Base-by-base conservation (phyloP, 805 yeast genomes). In the Suhomyces prunicola region DNA sequence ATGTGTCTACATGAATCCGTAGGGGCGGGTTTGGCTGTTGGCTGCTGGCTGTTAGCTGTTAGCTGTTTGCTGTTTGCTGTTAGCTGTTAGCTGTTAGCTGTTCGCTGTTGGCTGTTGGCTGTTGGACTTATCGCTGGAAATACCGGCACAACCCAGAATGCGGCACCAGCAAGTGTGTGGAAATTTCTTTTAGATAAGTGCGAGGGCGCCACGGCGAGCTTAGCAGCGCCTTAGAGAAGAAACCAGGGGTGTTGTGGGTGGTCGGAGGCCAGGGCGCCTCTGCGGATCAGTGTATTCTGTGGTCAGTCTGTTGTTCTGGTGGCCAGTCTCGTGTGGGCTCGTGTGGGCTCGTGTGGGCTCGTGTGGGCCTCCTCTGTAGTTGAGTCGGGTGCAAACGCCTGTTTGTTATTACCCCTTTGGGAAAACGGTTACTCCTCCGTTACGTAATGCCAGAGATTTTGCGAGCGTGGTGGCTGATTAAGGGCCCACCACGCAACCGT, bases 401-500 rank as follows among this genome's bases (percentile, higher is more conserved):
- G 39, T 46, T 31, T 46, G 31, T 46, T 46, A 46, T 46, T 46
- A 24, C 48, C 48, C 41, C 27, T 17, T 46, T n/a, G 36, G 48
- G 48, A 45, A 39, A 26, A 39, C 45, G 45, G 29, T 42, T 24
- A 17, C 45, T 42, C 45, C 45, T 24, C 23, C 23, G 29, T 13
- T 39, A 39, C 42, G 42, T 39, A 39, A 39, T 15, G 36, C 7
- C 4, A n/a, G 42, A 39, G 42, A 17, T 17, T 39, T 39, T 39
- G 42, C 42, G 42, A 39, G 42, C 24, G 24, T 39, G 42, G 42
- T 39, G 42, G 42, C 42, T 19, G 24, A 12, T 17, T 17, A 24
- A 39, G 42, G 41, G 42, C 42, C 36, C 36, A n/a, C 5, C 29
- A 2, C 3, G 19, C 19, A 19, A 24, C 26, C 26, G 26, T 24